Evolutionary conservation across 139 green algal genomes (phyloP), one percentile per base, ranked within the genome.

Genomic region (Coccomyxa sp.): DNA sequence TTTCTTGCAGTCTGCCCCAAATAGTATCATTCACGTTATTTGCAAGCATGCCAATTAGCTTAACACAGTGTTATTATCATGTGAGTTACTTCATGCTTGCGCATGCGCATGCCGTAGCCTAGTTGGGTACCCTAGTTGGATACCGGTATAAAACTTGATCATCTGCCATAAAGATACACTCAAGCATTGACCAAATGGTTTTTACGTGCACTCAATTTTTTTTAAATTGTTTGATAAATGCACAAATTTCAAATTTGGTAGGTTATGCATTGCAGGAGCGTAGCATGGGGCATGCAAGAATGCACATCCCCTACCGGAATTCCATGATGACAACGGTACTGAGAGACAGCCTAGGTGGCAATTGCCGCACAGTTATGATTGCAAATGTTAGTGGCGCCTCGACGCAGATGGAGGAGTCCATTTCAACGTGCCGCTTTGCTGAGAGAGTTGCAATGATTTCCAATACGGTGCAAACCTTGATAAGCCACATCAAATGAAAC

Each of bases 341-440:
- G 82, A 87, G 89, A 58, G 95, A 98, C 84, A 92, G 83, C 59
- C 90, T 98, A 76, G 95, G 95, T 45, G 95, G 95, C 82, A 98
- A 98, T 88, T 97, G 94, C 90, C 86, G 87, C 25, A 97, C 94
- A 12, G 85, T 89, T 83, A 96, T 96, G 92, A 84, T 95, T n/a
- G 92, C 93, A 66, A 95, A 90, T 83, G 81, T 95, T 75, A 93
- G 80, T 66, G 32, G 81, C 10, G 86, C 90, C 31, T 57, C 80
- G 66, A 77, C 84, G 80, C 86, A 88, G 74, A 82, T 97, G 75
- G 92, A 96, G 66, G 96, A 98, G 90, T 93, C 87, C 84, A 97
- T 98, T 84, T 93, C 86, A 80, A 98, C 96, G 13, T 98, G 96
- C 89, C 90, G 95, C 60, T 98, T 98, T 85, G 96, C 96, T 21